Evolutionary conservation across 768 basidiomycete species (phyloP).

Genomic region (Boletus rufocinnamomeus): DNA sequence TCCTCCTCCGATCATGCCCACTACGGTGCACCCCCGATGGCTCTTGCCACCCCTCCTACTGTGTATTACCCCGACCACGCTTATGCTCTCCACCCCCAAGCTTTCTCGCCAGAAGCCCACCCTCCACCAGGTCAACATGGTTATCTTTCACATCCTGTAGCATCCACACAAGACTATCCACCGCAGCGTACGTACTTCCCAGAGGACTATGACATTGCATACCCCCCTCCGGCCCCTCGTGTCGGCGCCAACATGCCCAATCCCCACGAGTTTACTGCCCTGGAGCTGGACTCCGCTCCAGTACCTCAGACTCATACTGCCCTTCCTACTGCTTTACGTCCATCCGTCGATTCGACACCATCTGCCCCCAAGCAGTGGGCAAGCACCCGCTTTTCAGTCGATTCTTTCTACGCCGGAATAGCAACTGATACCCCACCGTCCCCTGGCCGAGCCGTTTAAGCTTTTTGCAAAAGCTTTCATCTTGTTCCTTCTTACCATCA

Average conservation of each 20-base stretch:
- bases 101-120: conserved; percentile 10
- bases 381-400: conserved; percentile 26
- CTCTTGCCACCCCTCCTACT: conserved; percentile 14
- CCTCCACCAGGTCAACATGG: neutral
- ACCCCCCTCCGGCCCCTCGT: conserved; percentile 25
- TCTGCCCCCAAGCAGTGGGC: conserved; percentile 10
- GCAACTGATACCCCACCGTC: conserved; percentile 4
- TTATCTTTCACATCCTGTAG: conserved; percentile 2
- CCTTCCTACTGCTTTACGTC: conserved; percentile 19
- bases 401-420: conserved; percentile 34
- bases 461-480: conserved; percentile 5
- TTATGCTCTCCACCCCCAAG: conserved; percentile 14
- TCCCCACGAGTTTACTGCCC: conserved; percentile 10
- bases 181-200: conserved; percentile 29
- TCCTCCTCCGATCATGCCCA: conserved; percentile 27
- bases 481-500: neutral
- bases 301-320: neutral
- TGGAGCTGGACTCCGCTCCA: conserved; percentile 15
- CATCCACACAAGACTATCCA: conserved; percentile 17
- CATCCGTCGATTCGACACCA: conserved; percentile 7
- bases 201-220: conserved; percentile 26
- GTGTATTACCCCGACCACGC: conserved; percentile 29
- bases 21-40: conserved; percentile 23
- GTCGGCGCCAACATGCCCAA: conserved; percentile 15
- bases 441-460: conserved; percentile 23